phyloP scores from a whole-genome alignment of 345 rosid species.

The Chamaenerion angustifolium region DNA sequence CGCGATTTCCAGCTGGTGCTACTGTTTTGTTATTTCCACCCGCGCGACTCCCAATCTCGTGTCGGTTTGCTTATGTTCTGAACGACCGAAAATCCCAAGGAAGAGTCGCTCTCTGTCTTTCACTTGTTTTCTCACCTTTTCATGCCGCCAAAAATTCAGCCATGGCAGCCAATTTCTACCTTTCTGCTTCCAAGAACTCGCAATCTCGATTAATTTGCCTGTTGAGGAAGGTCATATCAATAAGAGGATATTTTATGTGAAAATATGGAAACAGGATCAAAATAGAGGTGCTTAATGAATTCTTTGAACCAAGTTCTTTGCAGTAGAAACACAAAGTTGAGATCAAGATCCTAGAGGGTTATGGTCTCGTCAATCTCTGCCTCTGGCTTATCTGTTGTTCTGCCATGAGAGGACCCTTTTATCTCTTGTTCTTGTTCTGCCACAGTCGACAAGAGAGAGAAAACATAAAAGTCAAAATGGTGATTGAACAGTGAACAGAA shows the following conservation, averaged over 20 bases:
- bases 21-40: too few species aligned
- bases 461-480: too few species aligned
- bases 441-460: too few species aligned
- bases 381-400: slow-evolving; percentile 69
- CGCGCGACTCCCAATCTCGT: too few species aligned
- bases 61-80: too few species aligned
- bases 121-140: slow-evolving; percentile 43
- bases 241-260: background rate
- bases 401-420: slow-evolving; percentile 96
- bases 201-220: slow-evolving; percentile 88
- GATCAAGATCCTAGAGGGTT: slow-evolving; percentile 89
- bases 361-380: slow-evolving; percentile 96
- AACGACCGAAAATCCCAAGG: too few species aligned
- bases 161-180: slow-evolving; percentile 20
- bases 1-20: too few species aligned
- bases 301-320: slow-evolving; percentile 76
- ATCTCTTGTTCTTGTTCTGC: too few species aligned
- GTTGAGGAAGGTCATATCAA: background rate
- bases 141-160: slow-evolving; percentile 42
- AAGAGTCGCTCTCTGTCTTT: background rate
- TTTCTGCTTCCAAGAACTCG: slow-evolving; percentile 86
- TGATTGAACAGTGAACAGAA: too few species aligned
- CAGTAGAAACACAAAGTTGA: slow-evolving; percentile 72
- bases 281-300: slow-evolving; percentile 34
- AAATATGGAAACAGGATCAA: background rate